phyloP scores from a whole-genome alignment of 768 basidiomycete genomes.

The Lepiota brunneoincarnata region DNA sequence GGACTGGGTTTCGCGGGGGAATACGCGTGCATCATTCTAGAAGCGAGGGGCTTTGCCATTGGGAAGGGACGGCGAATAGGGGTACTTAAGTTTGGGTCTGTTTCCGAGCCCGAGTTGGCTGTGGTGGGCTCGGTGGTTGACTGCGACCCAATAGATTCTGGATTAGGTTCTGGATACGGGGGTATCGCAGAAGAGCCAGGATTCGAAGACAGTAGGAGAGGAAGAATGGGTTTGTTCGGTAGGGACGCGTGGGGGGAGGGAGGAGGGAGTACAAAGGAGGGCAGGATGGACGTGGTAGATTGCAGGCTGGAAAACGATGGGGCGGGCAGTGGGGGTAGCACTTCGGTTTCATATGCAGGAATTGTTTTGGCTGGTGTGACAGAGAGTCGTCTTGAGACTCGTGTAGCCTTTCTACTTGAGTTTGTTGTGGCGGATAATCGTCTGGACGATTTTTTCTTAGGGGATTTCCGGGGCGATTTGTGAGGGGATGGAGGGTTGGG shows the following conservation, averaged over 20 bases:
- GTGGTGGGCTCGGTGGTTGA: too few relatives aligned
- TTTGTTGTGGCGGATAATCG: conserved; percentile 20
- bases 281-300: conserved; percentile 54
- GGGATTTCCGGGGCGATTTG: conserved; percentile 17
- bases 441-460: conserved; percentile 28
- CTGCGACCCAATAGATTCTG: too few relatives aligned
- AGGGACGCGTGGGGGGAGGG: conserved; percentile 70
- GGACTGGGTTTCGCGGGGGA: conserved; percentile 81
- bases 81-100: conserved; percentile 14
- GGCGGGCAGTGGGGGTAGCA: conserved; percentile 31
- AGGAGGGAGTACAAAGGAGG: conserved; percentile 75
- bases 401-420: conserved; percentile 42
- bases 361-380: conserved; percentile 30
- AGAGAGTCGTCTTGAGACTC: conserved; percentile 44
- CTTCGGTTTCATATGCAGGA: conserved; percentile 40
- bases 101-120: too few relatives aligned
- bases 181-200: conserved; percentile 6
- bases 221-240: conserved; percentile 46
- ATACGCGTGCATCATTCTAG: conserved; percentile 76
- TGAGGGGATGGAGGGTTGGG: conserved; percentile 23
- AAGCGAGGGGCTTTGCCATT: conserved; percentile 66
- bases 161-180: too few relatives aligned
- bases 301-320: conserved; percentile 35
- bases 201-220: conserved; percentile 18
- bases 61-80: conserved; percentile 53